Base-by-base conservation (phyloP, 306 rosid genomes). In the Inga oerstediana region DNA sequence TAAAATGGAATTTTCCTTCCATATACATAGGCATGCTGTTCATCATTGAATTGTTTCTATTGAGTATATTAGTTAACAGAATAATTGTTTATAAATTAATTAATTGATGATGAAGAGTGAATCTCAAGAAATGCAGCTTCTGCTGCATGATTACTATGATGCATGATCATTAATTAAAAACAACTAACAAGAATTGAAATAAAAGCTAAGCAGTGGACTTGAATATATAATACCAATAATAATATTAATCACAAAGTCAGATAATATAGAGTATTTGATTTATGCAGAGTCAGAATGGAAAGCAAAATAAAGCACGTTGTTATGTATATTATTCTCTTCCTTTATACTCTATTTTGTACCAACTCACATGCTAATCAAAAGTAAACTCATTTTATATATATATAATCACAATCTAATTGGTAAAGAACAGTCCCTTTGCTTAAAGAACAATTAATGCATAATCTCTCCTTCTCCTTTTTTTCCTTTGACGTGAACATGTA, bases 371-470 rank as follows among this genome's bases (percentile, higher is more conserved):
- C 8, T 54, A 61, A 61, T n/a, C 34, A n/a, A 61, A 61, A 22
- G 34, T 61, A 61, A 61, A 61, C 30, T 61, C 13, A 10, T 61
- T 10, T 0, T 30, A 54, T 74, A 51, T 4, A 51, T 8, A 44
- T 44, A 2, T 46, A 10, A 46, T 54, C n/a, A 51, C 20, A 2
- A 14, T 51, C 58, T 51, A 15, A 54, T 16, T 0, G 19, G 16
- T 49, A 54, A 84, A 62, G 90, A 62, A 88, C 89, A 80, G 4
- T 4, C 79, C 72, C 86, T 83, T 82, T 80, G 51, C 80, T 51
- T 88, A 24, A 11, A 75, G 79, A 78, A 75, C 80, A 73, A 82
- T 83, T 22, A 19, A 75, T 30, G 69, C 34, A 32, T 72, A 43
- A 20, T 27, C 56, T 70, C 41, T 3, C 35, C 12, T 24, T 10